phyloP scores from a whole-genome alignment of 805 yeast species.

The Candida boleticola region DNA sequence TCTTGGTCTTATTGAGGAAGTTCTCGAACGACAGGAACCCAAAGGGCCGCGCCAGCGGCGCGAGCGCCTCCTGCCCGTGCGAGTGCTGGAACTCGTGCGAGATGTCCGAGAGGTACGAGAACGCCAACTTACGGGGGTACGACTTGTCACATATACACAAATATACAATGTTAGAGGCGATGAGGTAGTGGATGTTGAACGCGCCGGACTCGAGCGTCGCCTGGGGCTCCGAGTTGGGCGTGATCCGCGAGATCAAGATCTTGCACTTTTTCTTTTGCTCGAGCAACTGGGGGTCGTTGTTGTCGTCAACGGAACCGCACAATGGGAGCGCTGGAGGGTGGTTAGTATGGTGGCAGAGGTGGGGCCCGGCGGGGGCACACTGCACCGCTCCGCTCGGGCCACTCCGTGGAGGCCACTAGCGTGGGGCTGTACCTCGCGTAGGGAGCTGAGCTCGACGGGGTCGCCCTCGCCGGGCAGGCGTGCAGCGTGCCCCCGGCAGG shows the following conservation, averaged over 20 bases:
- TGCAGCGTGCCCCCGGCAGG: too few species aligned
- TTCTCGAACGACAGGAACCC: slow-evolving; percentile 87
- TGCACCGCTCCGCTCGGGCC: neutral
- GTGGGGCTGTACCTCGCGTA: neutral
- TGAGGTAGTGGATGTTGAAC: slow-evolving; percentile 73
- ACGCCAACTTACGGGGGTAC: slow-evolving; percentile 87
- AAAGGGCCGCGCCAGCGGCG: slow-evolving; percentile 75
- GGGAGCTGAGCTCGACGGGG: neutral
- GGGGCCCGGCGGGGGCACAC: neutral
- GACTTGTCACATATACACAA: slow-evolving; percentile 73
- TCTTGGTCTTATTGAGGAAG: slow-evolving; percentile 80
- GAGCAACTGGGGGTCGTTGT: slow-evolving; percentile 52
- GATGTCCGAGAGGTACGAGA: slow-evolving; percentile 80
- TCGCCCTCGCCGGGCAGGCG: too few species aligned
- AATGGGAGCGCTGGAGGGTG: slow-evolving; percentile 67
- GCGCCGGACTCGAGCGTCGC: slow-evolving; percentile 80
- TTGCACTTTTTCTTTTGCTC: slow-evolving; percentile 87
- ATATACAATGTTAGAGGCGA: slow-evolving; percentile 65
- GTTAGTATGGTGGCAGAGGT: slow-evolving; percentile 1
- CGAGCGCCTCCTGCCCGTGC: slow-evolving; percentile 65
- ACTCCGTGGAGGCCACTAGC: neutral
- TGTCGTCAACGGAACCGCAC: slow-evolving; percentile 86
- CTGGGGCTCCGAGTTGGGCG: slow-evolving; percentile 75
- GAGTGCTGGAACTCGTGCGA: slow-evolving; percentile 77
- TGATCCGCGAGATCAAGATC: slow-evolving; percentile 68